Evolutionary conservation across 1,284 basidiomycete species (phyloP).

Genomic region (Retiboletus flavoniger): DNA sequence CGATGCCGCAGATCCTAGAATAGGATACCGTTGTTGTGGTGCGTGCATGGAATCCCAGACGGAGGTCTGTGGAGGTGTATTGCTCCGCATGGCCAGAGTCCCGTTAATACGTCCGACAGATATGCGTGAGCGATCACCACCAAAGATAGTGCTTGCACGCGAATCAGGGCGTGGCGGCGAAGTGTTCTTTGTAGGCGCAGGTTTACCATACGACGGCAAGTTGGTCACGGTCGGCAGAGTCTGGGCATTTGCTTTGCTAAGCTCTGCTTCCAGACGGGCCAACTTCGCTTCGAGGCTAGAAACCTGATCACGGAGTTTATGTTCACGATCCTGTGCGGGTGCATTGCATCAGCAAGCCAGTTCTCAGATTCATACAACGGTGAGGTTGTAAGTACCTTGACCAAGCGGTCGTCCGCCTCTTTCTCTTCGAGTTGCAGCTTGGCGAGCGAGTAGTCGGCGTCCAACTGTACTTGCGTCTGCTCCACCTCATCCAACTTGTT

Average conservation of each 20-base stretch:
- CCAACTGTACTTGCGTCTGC: slow-evolving; percentile 60
- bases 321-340: slow-evolving; percentile 63
- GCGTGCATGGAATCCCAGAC: slow-evolving; percentile 78
- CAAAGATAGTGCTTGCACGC: slow-evolving; percentile 61
- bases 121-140: slow-evolving; percentile 41
- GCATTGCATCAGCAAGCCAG: slow-evolving; percentile 8
- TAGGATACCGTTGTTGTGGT: slow-evolving; percentile 38
- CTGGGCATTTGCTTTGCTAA: slow-evolving; percentile 51
- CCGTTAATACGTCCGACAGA: slow-evolving; percentile 36
- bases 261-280: slow-evolving; percentile 56
- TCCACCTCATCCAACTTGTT: slow-evolving; percentile 66
- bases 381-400: slow-evolving; percentile 48
- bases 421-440: slow-evolving; percentile 72
- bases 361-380: slow-evolving; percentile 4
- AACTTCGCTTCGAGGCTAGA: slow-evolving; percentile 61
- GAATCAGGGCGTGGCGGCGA: slow-evolving; percentile 64
- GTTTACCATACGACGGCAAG: slow-evolving; percentile 36
- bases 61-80: slow-evolving; percentile 52
- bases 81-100: slow-evolving; percentile 35
- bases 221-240: slow-evolving; percentile 15
- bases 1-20: slow-evolving; percentile 29
- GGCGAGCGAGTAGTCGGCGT: slow-evolving; percentile 63
- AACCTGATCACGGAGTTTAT: slow-evolving; percentile 64
- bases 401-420: slow-evolving; percentile 64
- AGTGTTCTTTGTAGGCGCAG: slow-evolving; percentile 30